These are phyloP conservation scores for Phytophthora capsici DNA, from an alignment of 352 stramenopile species.

Conservation along the genomic window DNA sequence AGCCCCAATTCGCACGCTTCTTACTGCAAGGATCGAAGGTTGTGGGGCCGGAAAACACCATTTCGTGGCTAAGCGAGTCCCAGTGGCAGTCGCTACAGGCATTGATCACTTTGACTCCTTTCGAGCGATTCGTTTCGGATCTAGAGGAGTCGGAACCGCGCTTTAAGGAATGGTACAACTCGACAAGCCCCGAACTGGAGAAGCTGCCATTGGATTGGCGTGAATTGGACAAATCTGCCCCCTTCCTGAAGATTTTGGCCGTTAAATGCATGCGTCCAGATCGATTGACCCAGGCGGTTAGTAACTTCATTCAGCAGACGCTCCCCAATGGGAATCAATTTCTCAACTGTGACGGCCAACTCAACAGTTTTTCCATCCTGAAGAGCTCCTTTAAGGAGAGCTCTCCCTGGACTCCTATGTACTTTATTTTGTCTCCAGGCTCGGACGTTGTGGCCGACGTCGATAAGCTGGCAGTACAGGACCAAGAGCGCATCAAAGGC, in stretches of 20 bases:
- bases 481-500: slow-evolving; percentile 93
- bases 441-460: slow-evolving; percentile 97
- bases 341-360: slow-evolving; percentile 85
- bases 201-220: slow-evolving; percentile 93
- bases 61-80: slow-evolving; percentile 85
- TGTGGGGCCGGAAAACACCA: slow-evolving; percentile 71
- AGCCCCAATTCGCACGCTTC: slow-evolving; percentile 75
- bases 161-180: slow-evolving; percentile 94
- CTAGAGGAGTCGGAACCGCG: slow-evolving; percentile 90
- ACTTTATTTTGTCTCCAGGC: slow-evolving; percentile 97
- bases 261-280: slow-evolving; percentile 95
- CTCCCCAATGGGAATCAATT: slow-evolving; percentile 86
- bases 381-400: slow-evolving; percentile 94
- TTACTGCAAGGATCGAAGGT: slow-evolving; percentile 78
- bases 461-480: slow-evolving; percentile 93
- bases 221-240: slow-evolving; percentile 89
- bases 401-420: slow-evolving; percentile 96
- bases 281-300: slow-evolving; percentile 92
- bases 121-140: slow-evolving; percentile 87
- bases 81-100: slow-evolving; percentile 88
- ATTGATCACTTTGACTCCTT: slow-evolving; percentile 80
- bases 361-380: slow-evolving; percentile 96
- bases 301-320: slow-evolving; percentile 90
- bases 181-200: slow-evolving; percentile 81
- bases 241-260: slow-evolving; percentile 95